These are phyloP conservation scores for Mrakia frigida DNA, from an alignment of 768 basidiomycete species.

Conservation along the genomic window DNA sequence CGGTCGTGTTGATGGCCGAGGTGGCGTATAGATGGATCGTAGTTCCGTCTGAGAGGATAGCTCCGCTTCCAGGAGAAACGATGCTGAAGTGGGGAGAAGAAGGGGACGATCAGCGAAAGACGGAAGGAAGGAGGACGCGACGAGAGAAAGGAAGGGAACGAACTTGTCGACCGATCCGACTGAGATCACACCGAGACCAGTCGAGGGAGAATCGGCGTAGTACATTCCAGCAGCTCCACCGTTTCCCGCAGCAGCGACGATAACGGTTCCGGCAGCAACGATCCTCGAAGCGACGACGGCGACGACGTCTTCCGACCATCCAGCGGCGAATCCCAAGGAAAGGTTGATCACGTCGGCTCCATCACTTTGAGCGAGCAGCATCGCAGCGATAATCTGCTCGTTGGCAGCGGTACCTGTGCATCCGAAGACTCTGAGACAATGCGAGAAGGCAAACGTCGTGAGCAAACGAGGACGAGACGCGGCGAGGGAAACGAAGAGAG, in stretches of 20 bases:
- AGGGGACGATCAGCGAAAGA: not conserved
- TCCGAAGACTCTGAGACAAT: conserved; percentile 56
- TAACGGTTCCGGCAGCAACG: conserved; percentile 55
- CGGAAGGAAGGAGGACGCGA: not conserved
- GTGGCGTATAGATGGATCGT: not conserved
- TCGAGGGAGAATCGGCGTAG: conserved; percentile 47
- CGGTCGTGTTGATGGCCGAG: conserved; percentile 50
- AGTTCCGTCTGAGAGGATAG: conserved; percentile 47
- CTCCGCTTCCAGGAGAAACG: conserved; percentile 56
- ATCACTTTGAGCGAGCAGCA: conserved; percentile 38
- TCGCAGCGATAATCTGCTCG: conserved; percentile 51
- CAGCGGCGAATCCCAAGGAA: conserved; percentile 57
- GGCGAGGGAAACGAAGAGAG: too few species aligned
- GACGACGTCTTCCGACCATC: conserved; percentile 59
- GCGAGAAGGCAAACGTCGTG: too few species aligned
- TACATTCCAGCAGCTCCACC: not conserved
- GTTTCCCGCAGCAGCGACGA: conserved; percentile 34
- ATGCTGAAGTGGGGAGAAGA: conserved; percentile 38
- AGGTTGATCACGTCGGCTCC: conserved; percentile 59
- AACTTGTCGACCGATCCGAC: conserved; percentile 38
- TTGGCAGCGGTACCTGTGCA: conserved; percentile 51
- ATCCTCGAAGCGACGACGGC: conserved; percentile 60
- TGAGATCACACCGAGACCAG: conserved; percentile 55
- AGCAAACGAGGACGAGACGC: too few species aligned
- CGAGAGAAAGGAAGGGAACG: not conserved